phyloP scores from a whole-genome alignment of 768 basidiomycete genomes.

The Candolleomyces aberdarensis region DNA sequence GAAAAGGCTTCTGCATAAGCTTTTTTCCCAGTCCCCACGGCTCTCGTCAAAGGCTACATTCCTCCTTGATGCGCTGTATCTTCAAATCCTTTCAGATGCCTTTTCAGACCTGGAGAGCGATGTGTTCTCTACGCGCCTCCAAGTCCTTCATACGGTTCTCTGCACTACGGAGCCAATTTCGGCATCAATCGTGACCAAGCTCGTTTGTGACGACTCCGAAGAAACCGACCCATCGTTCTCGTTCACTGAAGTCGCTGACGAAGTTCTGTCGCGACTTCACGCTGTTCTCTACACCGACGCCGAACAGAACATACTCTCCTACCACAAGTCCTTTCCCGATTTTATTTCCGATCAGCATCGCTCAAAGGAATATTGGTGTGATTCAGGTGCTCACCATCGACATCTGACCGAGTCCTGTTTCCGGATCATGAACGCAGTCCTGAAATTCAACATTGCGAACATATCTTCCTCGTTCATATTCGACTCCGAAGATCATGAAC shows the following conservation, averaged over 20 bases:
- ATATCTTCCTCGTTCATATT: conserved; percentile 16
- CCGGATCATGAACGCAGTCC: conserved; percentile 13
- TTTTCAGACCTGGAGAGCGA: conserved; percentile 11
- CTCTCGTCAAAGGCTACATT: not conserved
- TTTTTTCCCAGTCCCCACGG: not conserved
- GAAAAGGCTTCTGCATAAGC: not conserved
- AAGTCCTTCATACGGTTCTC: conserved; percentile 19
- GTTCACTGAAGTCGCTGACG: not conserved
- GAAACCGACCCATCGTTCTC: not conserved
- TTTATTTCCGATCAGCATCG: conserved; percentile 15
- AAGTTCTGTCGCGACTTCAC: conserved; percentile 7
- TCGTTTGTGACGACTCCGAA: conserved; percentile 5
- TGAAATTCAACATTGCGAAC: conserved; percentile 20
- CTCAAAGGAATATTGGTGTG: conserved; percentile 12
- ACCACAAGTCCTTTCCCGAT: conserved; percentile 21
- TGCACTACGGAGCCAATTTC: conserved; percentile 17
- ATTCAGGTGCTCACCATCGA: conserved; percentile 8
- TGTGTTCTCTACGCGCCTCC: conserved; percentile 4
- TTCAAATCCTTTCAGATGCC: conserved; percentile 13
- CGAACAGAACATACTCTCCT: conserved; percentile 12
- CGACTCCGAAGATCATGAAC: conserved; percentile 9
- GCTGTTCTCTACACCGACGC: conserved; percentile 19
- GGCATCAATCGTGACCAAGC: conserved; percentile 11
- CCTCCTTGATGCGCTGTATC: conserved; percentile 14
- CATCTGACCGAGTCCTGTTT: conserved; percentile 15